Evolutionary conservation across 2,329 filamentous ascomycete genomes (phyloP).

Genomic region (Cytospora chrysosperma): DNA sequence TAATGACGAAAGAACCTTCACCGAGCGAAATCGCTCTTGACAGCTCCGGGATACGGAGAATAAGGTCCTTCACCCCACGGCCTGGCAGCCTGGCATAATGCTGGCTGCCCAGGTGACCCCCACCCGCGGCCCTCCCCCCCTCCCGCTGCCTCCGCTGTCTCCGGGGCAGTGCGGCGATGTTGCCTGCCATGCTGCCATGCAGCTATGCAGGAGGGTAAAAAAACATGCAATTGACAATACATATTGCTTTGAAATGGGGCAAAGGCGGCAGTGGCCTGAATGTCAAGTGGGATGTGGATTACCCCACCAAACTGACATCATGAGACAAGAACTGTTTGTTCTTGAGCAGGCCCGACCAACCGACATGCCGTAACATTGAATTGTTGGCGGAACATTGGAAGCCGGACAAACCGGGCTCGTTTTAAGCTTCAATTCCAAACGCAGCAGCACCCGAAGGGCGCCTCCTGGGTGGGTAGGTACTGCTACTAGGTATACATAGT

Average conservation of each 20-base stretch:
- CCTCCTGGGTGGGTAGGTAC: too few relatives aligned
- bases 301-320: conserved; percentile 1
- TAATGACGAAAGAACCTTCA: conserved; percentile 6
- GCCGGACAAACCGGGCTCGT: not conserved
- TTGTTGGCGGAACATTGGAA: not conserved
- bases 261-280: conserved; percentile 2
- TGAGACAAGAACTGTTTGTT: not conserved
- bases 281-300: conserved; percentile 13
- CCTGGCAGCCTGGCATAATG: not conserved
- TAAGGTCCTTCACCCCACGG: not conserved
- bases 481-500: too few relatives aligned
- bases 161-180: not conserved
- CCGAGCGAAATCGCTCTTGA: conserved; percentile 12
- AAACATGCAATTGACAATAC: too few relatives aligned
- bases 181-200: too few relatives aligned
- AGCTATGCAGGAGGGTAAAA: too few relatives aligned
- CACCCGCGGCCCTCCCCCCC: too few relatives aligned
- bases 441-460: too few relatives aligned
- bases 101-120: too few relatives aligned
- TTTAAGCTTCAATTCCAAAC: too few relatives aligned
- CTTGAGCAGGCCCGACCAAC: not conserved
- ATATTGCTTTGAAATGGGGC: not conserved
- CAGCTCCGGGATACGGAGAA: conserved; percentile 14
- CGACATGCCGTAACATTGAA: not conserved
- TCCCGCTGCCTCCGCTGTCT: too few relatives aligned